These are phyloP conservation scores for Penicillium manginii DNA, from an alignment of 495 filamentous ascomycete genomes.

Conservation along the genomic window DNA sequence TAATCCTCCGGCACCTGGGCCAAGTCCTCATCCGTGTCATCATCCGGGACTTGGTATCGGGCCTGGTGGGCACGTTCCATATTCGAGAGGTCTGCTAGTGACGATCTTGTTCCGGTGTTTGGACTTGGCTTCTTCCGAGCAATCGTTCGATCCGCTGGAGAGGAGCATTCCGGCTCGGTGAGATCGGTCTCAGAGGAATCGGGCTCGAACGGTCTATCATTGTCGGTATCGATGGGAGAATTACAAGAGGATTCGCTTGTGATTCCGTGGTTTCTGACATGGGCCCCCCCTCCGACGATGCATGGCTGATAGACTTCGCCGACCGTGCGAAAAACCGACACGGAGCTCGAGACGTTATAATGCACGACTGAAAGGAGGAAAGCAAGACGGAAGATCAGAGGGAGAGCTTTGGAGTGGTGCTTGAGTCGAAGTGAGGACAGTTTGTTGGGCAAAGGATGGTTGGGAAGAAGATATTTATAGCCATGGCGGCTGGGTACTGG, in stretches of 20 bases:
- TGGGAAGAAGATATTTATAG: constrained; percentile 15
- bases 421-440: constrained; percentile 14
- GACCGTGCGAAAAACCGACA: constrained; percentile 10
- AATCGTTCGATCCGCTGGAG: constrained; percentile 16
- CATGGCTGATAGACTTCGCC: constrained; percentile 8
- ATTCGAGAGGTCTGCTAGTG: constrained; percentile 10
- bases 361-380: constrained; percentile 14
- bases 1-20: constrained; percentile 16
- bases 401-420: constrained; percentile 9
- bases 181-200: constrained; percentile 24
- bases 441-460: constrained; percentile 10
- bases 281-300: constrained; percentile 5
- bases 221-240: constrained; percentile 16
- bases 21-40: constrained; percentile 24
- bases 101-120: constrained; percentile 8
- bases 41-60: constrained; percentile 15
- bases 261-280: constrained; percentile 15
- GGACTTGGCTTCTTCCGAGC: constrained; percentile 10
- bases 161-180: constrained; percentile 9
- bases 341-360: constrained; percentile 15
- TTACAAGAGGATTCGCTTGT: constrained; percentile 19
- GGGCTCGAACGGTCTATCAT: constrained; percentile 15
- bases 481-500: constrained; percentile 16
- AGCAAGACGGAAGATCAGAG: constrained; percentile 10
- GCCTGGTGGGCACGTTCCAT: constrained; percentile 13